Base-by-base conservation (phyloP, 176 grass and related monocot species). In the Elymus sibiricus region DNA sequence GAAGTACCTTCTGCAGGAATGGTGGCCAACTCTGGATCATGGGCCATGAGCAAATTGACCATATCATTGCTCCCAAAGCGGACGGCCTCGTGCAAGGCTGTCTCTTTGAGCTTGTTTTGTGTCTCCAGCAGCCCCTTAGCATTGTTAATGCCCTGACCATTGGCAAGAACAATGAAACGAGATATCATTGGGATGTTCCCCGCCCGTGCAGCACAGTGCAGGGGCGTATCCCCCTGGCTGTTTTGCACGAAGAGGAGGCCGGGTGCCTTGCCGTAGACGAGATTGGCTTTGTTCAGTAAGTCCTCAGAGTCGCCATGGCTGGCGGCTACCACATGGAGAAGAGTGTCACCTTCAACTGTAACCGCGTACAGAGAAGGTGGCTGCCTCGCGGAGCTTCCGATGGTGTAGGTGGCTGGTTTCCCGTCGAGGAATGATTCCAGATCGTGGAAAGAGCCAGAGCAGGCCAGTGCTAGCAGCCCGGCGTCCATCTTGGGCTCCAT, bases 201-300 rank as follows among this genome's bases (percentile, higher is more conserved):
- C 5, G 27, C 39, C 39, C 70, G 9, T 1, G 58, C 70, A 25
- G 58, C 82, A 11, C 7, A 11, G 0, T 76, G 70, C 26, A 84
- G 21, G 1, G 82, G 39, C 0, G 82, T 76, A 4, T 84, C 70
- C 1, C 82, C 58, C 0, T 2, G 3, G 0, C 1, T 49, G 5
- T 84, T 84, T 26, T 27, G 11, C 61, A 0, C 0, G 11, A 1
- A 2, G 6, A 47, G 70, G 9, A 77, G 39, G 0, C 66, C 0
- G 1, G 5, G 37, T 3, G n/a, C 25, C 17, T 3, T 42, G 1
- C 0, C 0, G 14, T 24, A 8, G 22, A 85, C 13, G 8, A 38
- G 0, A 0, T 0, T 1, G 0, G 59, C 72, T 21, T 73, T 7
- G 0, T 2, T 0, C 39, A 49, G 5, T 49, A 37, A 84, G 19